Percentiles rank a stretch among this genome's conserved stretches.
Evolutionary conservation across 1,284 basidiomycete species (phyloP).

Genomic region (Malassezia nana): DNA sequence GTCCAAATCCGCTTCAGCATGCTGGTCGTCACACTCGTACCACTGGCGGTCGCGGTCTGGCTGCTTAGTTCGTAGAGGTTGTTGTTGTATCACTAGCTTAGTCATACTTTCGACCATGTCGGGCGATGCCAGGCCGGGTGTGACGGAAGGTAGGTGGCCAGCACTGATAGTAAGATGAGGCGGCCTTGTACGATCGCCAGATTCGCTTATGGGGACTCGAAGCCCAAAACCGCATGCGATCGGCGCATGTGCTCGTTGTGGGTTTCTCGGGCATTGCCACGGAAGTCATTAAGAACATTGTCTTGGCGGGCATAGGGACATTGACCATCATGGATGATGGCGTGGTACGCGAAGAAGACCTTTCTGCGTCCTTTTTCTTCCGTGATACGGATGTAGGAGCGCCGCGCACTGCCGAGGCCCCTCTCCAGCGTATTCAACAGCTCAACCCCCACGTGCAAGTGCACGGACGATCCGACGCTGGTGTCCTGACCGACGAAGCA

Average conservation of each 20-base stretch:
- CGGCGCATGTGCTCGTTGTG: slow-evolving; percentile 76
- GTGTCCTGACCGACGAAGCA: slow-evolving; percentile 10
- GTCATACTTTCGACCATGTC: slow-evolving; percentile 6
- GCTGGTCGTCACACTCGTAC: background rate
- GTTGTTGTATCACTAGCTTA: slow-evolving; percentile 6
- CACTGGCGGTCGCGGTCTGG: background rate
- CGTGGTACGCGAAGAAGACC: slow-evolving; percentile 54
- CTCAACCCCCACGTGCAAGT: slow-evolving; percentile 85
- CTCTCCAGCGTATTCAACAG: slow-evolving; percentile 60
- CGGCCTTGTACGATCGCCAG: slow-evolving; percentile 85
- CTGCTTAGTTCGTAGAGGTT: background rate
- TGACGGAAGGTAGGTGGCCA: slow-evolving; percentile 1
- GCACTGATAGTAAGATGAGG: slow-evolving; percentile 58
- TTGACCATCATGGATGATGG: slow-evolving; percentile 55
- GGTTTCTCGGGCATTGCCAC: slow-evolving; percentile 74
- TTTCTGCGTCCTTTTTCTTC: slow-evolving; percentile 87
- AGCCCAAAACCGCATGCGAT: slow-evolving; percentile 92
- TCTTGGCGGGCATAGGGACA: slow-evolving; percentile 56
- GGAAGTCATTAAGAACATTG: slow-evolving; percentile 87
- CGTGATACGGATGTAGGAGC: slow-evolving; percentile 76
- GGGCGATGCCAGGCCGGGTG: background rate
- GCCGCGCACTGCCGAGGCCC: slow-evolving; percentile 12
- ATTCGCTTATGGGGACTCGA: slow-evolving; percentile 96
- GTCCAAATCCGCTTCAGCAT: background rate
- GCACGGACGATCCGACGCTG: slow-evolving; percentile 49